phyloP scores from a whole-genome alignment of 2,329 filamentous ascomycete genomes.

The Aspergillus intermedius region DNA sequence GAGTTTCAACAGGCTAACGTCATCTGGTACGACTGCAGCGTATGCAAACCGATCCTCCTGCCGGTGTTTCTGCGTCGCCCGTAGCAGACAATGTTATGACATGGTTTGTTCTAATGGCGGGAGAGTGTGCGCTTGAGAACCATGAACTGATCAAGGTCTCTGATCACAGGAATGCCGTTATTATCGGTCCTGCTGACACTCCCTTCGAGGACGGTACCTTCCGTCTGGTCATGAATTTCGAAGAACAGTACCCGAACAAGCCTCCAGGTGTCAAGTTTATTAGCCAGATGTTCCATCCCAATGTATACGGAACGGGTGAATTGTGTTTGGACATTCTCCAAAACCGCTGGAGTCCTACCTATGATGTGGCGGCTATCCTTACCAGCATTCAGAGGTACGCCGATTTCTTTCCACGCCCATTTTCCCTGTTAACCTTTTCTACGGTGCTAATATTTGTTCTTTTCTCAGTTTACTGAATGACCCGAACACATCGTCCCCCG shows the following conservation, averaged over 20 bases:
- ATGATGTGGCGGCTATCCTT: constrained; percentile 93
- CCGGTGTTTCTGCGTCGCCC: constrained; percentile 91
- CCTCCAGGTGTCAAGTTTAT: constrained; percentile 97
- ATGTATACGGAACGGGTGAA: constrained; percentile 95
- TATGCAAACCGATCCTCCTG: constrained; percentile 98
- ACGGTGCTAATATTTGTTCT: not conserved
- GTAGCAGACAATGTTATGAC: constrained; percentile 56
- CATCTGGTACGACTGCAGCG: constrained; percentile 53
- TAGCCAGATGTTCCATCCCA: constrained; percentile 98
- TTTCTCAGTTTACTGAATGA: constrained; percentile 77
- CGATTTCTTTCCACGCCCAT: not conserved
- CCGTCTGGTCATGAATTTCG: constrained; percentile 96
- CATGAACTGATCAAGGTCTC: constrained; percentile 20
- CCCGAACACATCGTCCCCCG: constrained; percentile 95
- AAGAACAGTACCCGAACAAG: constrained; percentile 98
- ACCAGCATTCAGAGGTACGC: constrained; percentile 92
- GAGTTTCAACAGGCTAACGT: not conserved
- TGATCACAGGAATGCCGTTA: constrained; percentile 80
- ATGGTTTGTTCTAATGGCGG: constrained; percentile 19
- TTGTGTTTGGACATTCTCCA: constrained; percentile 94
- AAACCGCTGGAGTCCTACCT: constrained; percentile 97
- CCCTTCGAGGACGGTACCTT: constrained; percentile 98
- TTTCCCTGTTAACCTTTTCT: not conserved
- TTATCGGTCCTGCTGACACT: constrained; percentile 93
- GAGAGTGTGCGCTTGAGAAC: constrained; percentile 1